Base-by-base conservation (phyloP, 2,329 filamentous ascomycete species). In the Aspergillus sp. region DNA sequence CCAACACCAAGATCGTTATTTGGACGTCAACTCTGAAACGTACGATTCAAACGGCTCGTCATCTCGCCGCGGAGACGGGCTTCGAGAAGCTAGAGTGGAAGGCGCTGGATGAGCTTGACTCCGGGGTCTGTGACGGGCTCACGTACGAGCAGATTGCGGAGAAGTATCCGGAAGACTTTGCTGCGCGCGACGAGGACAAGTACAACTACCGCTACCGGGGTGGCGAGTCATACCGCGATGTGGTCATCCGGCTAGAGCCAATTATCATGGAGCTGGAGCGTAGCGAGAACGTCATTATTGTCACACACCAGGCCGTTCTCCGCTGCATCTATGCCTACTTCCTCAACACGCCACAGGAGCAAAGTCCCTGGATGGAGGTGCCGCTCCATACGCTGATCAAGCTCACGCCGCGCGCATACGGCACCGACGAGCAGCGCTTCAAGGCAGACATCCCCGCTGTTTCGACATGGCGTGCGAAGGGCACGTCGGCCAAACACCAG, bases 241-340 rank as follows among this genome's bases (percentile, higher is more conserved):
- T 99, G 1, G 95, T 99, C 42, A 98, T 97, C 71, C 92, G 95
- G 0, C 87, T 99, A 0, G 95, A 99, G 74, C 95, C 95, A 63
- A 99, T 99, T 78, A 99, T 99, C 79, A 99, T 99, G 95, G 95
- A 99, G 76, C 83, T 99, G 55, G 95, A 99, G 78, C 87, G 95
- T 64, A 92, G 89, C 68, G 95, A 98, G 77, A 96, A 99, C 73
- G 96, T 99, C 67, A 87, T 99, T 62, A 98, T 99, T 68, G 92
- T 99, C 63, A 98, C 95, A 3, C 95, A 99, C 75, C 95, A 99
- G 79, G 95, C 95, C 13, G 94, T 99, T 36, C 83, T 99, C 64
- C 88, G 95, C 61, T 99, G 95, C 81, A 96, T 99, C 70, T 99
- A 98, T 73, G 92, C 95, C 30, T 99, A 99, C 78, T 99, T 98